These are phyloP conservation scores for Coniferiporia weirii DNA, from an alignment of 1,284 basidiomycete species.

Conservation along the genomic window DNA sequence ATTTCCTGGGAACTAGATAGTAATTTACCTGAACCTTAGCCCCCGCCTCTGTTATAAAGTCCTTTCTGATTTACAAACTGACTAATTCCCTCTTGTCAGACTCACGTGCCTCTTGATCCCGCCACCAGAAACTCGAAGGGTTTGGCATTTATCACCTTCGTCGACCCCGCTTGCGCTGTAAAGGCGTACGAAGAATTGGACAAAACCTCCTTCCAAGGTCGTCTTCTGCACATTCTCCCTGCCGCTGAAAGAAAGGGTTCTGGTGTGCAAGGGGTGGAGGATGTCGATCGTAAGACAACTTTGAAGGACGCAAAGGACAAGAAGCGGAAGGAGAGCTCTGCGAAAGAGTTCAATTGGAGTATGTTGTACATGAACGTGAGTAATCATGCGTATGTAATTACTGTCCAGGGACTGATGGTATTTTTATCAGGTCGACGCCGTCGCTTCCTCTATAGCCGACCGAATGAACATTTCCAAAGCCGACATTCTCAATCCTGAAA, in stretches of 20 bases:
- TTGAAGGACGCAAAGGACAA: constrained; percentile 68
- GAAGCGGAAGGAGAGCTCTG: constrained; percentile 69
- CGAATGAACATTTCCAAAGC: constrained; percentile 81
- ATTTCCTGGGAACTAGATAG: constrained; percentile 56
- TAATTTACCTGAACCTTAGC: constrained; percentile 36
- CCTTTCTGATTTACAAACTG: constrained; percentile 1
- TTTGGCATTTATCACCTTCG: constrained; percentile 80
- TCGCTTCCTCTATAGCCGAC: constrained; percentile 77
- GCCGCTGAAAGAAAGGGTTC: constrained; percentile 63
- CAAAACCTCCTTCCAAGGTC: constrained; percentile 86
- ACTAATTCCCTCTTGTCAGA: constrained; percentile 37
- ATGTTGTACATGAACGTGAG: constrained; percentile 97
- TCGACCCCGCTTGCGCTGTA: constrained; percentile 60
- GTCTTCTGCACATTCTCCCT: constrained; percentile 85
- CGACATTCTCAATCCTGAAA: constrained; percentile 79
- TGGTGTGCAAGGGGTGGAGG: constrained; percentile 36
- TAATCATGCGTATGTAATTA: constrained; percentile 25
- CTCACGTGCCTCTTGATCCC: constrained; percentile 78
- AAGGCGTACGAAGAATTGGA: constrained; percentile 78
- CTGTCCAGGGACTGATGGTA: constrained; percentile 18
- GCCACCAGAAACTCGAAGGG: constrained; percentile 73
- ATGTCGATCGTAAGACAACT: constrained; percentile 40
- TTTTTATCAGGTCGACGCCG: constrained; percentile 72
- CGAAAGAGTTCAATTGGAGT: constrained; percentile 92
- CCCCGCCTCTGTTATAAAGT: constrained; percentile 15